Conservation (phyloP, 768 basidiomycete genomes). For the Clitopilus passeckerianus region DNA sequence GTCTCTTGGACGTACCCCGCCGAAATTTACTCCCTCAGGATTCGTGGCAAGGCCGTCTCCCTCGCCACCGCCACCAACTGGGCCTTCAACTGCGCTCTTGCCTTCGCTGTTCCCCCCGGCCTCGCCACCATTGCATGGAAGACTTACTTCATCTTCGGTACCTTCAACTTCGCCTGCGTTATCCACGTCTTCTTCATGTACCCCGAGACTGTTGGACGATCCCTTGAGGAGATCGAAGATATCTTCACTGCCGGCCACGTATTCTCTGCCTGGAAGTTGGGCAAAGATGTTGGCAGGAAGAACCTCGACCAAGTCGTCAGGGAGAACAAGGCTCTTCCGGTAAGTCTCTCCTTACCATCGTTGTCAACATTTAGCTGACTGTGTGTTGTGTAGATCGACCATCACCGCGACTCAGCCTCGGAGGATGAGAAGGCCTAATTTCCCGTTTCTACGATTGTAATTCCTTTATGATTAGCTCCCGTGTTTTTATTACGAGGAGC, state of each 20-base stretch:
- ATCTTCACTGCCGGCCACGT: constrained; percentile 66
- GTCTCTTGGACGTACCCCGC: constrained; percentile 73
- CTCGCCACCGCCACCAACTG: constrained; percentile 55
- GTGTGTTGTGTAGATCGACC: background rate
- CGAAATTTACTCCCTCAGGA: constrained; percentile 59
- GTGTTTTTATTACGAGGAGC: background rate
- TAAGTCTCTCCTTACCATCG: background rate
- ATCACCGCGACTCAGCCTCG: constrained; percentile 5
- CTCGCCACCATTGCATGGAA: constrained; percentile 65
- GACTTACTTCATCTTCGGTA: constrained; percentile 74
- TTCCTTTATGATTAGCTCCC: background rate
- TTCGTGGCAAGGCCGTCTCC: constrained; percentile 55
- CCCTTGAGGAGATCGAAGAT: constrained; percentile 77
- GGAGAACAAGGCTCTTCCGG: constrained; percentile 15
- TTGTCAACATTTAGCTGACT: background rate
- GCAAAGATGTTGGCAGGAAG: constrained; percentile 57
- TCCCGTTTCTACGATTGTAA: background rate
- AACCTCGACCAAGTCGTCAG: constrained; percentile 47
- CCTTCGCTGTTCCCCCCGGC: constrained; percentile 71
- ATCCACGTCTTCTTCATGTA: constrained; percentile 76
- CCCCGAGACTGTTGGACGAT: constrained; percentile 71
- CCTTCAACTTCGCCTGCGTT: constrained; percentile 71
- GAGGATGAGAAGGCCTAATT: constrained; percentile 9
- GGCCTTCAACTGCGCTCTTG: constrained; percentile 71
- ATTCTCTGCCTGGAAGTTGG: constrained; percentile 70